Conservation (phyloP, 805 yeast species). For the Allodekkera sacchari region DNA sequence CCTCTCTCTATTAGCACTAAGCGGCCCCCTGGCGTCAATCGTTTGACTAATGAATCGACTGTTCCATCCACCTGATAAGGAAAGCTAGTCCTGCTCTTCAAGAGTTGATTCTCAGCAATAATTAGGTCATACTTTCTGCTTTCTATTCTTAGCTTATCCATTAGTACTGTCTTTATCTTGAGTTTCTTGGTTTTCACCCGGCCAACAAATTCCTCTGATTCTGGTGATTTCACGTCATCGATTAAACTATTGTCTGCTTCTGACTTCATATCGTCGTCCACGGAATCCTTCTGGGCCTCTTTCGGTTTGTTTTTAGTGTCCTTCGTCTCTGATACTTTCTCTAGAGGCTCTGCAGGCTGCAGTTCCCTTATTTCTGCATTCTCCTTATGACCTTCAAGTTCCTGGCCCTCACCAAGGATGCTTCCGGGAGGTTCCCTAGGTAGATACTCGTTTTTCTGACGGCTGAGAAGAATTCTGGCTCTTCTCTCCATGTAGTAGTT, state of each 20-base stretch:
- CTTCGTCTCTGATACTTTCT: slow-evolving; percentile 5
- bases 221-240: slow-evolving; percentile 3
- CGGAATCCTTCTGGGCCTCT: slow-evolving; percentile 17
- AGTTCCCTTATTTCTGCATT: slow-evolving; percentile 8
- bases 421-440: slow-evolving; percentile 17
- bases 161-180: slow-evolving; percentile 44
- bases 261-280: slow-evolving; percentile 2
- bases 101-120: slow-evolving; percentile 71
- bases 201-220: slow-evolving; percentile 32
- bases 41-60: slow-evolving; percentile 46
- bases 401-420: slow-evolving; percentile 28
- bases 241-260: neutral
- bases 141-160: slow-evolving; percentile 41
- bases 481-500: slow-evolving; percentile 64
- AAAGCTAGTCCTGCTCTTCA: slow-evolving; percentile 49
- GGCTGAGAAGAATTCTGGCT: slow-evolving; percentile 66
- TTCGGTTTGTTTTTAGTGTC: slow-evolving; percentile 6
- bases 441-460: slow-evolving; percentile 49
- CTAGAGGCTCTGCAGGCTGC: neutral
- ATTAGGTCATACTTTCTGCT: slow-evolving; percentile 66
- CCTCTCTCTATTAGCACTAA: slow-evolving; percentile 82
- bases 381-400: slow-evolving; percentile 27
- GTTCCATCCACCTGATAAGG: slow-evolving; percentile 69
- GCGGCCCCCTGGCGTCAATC: slow-evolving; percentile 72
- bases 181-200: slow-evolving; percentile 51